Percentiles rank a stretch among this genome's conserved stretches.
These are phyloP conservation scores for Inosperma sp. DNA, from an alignment of 768 basidiomycete genomes.

Conservation along the genomic window DNA sequence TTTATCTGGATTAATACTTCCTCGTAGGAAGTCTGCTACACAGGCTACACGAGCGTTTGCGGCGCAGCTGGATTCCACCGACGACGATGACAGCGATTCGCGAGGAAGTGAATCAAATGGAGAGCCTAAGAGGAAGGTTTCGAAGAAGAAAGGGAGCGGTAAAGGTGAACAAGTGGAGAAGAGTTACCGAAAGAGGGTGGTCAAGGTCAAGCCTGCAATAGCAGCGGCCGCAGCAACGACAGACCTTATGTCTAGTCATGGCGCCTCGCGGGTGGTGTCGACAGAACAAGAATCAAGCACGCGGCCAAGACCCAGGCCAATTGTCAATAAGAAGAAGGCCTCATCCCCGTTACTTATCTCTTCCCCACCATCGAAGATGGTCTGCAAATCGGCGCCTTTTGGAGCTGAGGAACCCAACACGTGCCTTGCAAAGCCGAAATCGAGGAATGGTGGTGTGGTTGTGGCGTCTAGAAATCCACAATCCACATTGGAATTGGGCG, in stretches of 20 bases:
- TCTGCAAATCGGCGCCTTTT: neutral
- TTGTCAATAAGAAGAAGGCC: slow-evolving; percentile 3
- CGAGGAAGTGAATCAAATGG: slow-evolving; percentile 3
- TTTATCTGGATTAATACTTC: slow-evolving; percentile 11
- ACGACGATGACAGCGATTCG: slow-evolving; percentile 20
- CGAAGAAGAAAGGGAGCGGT: neutral
- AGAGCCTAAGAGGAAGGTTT: neutral
- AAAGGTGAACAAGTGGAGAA: slow-evolving; percentile 4
- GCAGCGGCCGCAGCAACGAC: neutral
- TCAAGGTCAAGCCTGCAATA: too few species aligned
- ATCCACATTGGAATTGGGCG: too few species aligned
- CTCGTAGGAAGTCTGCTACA: slow-evolving; percentile 32
- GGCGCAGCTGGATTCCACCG: slow-evolving; percentile 25
- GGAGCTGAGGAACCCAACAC: neutral
- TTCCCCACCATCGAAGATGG: slow-evolving; percentile 1
- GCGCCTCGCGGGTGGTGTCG: neutral
- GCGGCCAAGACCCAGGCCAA: slow-evolving; percentile 6
- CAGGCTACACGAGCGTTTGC: slow-evolving; percentile 30
- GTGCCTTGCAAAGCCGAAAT: too few species aligned
- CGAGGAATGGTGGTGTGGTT: too few species aligned
- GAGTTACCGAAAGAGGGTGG: neutral
- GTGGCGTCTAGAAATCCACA: too few species aligned
- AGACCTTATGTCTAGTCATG: neutral
- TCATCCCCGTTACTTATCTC: neutral
- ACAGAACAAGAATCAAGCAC: neutral